phyloP scores from a whole-genome alignment of 148 eudicot species.

The Camellia granthamiana region DNA sequence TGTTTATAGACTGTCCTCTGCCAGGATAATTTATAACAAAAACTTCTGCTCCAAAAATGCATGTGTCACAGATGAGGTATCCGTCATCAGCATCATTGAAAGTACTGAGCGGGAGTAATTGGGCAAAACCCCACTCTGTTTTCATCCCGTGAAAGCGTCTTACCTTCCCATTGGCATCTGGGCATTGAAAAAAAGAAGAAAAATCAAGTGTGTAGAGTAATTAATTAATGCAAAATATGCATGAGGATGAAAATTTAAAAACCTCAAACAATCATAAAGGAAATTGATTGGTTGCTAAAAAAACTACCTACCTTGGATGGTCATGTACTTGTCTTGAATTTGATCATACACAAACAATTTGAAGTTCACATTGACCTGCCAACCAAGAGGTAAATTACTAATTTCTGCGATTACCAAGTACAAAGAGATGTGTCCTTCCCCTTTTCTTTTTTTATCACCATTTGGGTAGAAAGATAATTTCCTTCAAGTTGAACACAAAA shows the following conservation, averaged over 20 bases:
- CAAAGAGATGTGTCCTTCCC: conserved; percentile 2
- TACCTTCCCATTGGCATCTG: neutral
- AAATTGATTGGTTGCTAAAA: neutral
- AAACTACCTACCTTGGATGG: neutral
- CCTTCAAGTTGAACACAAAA: neutral
- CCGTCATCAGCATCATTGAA: neutral
- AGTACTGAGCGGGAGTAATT: neutral
- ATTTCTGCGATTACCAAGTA: neutral
- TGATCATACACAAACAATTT: neutral
- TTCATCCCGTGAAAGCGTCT: neutral
- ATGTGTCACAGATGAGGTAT: neutral
- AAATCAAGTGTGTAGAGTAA: no score
- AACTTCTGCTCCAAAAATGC: neutral
- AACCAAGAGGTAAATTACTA: conserved; percentile 1
- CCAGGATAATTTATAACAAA: neutral
- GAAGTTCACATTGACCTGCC: conserved; percentile 4
- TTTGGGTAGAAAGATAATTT: neutral
- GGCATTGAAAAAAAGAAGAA: neutral
- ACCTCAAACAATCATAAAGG: neutral
- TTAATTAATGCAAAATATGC: no score
- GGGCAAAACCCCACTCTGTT: neutral
- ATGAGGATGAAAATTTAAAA: neutral
- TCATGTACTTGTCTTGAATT: neutral
- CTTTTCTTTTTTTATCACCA: neutral
- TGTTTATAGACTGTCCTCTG: neutral